Percentiles rank a stretch among this genome's conserved stretches.
These are phyloP conservation scores for Cystofilobasidium macerans DNA, from an alignment of 768 basidiomycete species.

Conservation along the genomic window DNA sequence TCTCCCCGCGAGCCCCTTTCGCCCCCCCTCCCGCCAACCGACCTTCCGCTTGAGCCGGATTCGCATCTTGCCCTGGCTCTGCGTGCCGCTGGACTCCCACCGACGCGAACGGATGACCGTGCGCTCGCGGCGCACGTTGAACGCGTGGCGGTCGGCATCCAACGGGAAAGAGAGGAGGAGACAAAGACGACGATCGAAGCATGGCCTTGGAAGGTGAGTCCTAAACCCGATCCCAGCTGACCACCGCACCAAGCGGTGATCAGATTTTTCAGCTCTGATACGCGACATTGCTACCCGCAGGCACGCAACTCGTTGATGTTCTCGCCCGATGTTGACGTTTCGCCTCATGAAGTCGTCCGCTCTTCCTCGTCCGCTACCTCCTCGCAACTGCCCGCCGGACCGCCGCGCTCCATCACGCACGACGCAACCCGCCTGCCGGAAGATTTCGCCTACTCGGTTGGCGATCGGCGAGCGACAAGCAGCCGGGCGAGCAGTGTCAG, in stretches of 20 bases:
- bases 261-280: constrained; percentile 45
- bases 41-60: constrained; percentile 28
- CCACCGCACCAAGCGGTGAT: constrained; percentile 64
- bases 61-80: constrained; percentile 36
- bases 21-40: constrained; percentile 1
- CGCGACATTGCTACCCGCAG: constrained; percentile 40
- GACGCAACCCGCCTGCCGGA: constrained; percentile 60
- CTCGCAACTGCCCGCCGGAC: constrained; percentile 20
- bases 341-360: constrained; percentile 56
- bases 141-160: background rate
- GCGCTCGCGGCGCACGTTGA: background rate
- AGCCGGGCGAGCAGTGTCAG: constrained; percentile 38
- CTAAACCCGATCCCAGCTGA: constrained; percentile 48
- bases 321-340: constrained; percentile 74
- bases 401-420: constrained; percentile 56
- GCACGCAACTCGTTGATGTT: constrained; percentile 94
- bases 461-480: constrained; percentile 40
- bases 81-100: constrained; percentile 35
- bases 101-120: constrained; percentile 31
- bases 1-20: constrained; percentile 1
- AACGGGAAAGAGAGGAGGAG: constrained; percentile 31
- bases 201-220: constrained; percentile 34
- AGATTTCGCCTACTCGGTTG: constrained; percentile 45
- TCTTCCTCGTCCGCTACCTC: constrained; percentile 6
- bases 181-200: constrained; percentile 21